Evolutionary conservation across 371 early-diverging fungal species (phyloP), one percentile per base, ranked within the genome.

Genomic region (Rhizopus stolonifer): DNA sequence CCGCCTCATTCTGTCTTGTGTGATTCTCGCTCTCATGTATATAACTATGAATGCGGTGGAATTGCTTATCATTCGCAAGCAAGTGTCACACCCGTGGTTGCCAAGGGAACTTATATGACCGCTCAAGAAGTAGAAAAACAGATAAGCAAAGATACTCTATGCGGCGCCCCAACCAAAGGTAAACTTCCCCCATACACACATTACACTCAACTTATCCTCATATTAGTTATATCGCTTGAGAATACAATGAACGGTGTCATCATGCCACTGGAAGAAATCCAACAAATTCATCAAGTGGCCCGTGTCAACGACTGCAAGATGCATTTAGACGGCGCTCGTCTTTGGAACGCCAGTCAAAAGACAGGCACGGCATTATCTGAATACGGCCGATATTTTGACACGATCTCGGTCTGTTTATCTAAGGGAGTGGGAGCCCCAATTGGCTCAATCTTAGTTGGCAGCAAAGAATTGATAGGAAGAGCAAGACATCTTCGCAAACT

Each of bases 351-450:
- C 2, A 70, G 75, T 15, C 77, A 81, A 18, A 86, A 71, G 4
- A 86, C 85, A 0, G 89, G 89, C 0, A 73, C 83, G 9, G 56
- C 84, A 10, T 50, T 95, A 33, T 69, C 60, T 19, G 84, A 86
- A 38, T 93, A 88, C 56, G 86, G 88, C 33, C 38, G 58, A 23
- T 77, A 77, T 13, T 91, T 90, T 55, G 94, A 96, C 61, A 87
- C 88, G 9, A 72, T 92, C 26, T 90, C 91, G 0, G 74, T 96
- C 26, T 96, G 96, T 52, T 74, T 95, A 7, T 93, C 94, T 8
- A 96, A 96, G 56, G 88, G 90, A 42, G 77, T 72, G 10, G 95
- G 96, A 22, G 93, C 95, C 7, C 96, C 96, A 5, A 83, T 96
- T 33, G 96, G 96, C 0, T 89, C 92, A 18, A 76, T 93, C 10